Conservation (phyloP, 2,329 filamentous ascomycete genomes). For the Paecilomyces fulvus region DNA sequence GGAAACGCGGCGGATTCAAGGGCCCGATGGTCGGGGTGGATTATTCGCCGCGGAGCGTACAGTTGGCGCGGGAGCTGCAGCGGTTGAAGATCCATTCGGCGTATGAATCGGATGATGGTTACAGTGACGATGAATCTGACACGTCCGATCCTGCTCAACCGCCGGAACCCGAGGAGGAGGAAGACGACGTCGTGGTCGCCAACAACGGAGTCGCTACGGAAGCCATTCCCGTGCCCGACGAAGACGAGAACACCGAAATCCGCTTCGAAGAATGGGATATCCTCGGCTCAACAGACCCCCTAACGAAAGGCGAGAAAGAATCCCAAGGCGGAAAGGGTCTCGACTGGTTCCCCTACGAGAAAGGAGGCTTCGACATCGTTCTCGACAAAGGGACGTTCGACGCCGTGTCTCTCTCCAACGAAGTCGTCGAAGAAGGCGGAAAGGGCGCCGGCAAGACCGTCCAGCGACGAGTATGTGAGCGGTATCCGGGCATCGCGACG, state of each 20-base stretch:
- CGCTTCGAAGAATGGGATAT: conserved; percentile 58
- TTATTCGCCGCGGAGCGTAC: conserved; percentile 68
- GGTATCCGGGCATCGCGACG: conserved; percentile 62
- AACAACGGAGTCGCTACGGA: conserved; percentile 2
- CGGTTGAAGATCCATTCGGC: conserved; percentile 23
- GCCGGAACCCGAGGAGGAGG: conserved; percentile 5
- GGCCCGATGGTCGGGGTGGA: conserved; percentile 78
- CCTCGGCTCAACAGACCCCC: conserved; percentile 33
- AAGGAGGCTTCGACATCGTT: conserved; percentile 71
- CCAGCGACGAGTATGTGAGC: conserved; percentile 57
- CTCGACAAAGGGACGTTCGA: conserved; percentile 99
- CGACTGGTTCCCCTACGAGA: conserved; percentile 32
- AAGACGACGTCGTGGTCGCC: conserved; percentile 13
- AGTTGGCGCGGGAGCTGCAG: conserved; percentile 61
- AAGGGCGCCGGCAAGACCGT: conserved; percentile 14
- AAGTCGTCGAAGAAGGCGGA: conserved; percentile 20
- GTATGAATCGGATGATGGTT: conserved; percentile 42
- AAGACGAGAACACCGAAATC: conserved; percentile 21
- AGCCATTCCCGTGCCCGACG: conserved; percentile 4
- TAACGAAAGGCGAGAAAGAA: conserved; percentile 27
- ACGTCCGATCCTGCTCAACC: background rate
- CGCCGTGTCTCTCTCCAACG: conserved; percentile 64
- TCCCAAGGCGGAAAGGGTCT: conserved; percentile 10
- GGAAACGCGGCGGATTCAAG: conserved; percentile 54
- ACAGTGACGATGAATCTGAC: conserved; percentile 58